Base-by-base conservation (phyloP, 129 eudicot species). In the Daucus carota region DNA sequence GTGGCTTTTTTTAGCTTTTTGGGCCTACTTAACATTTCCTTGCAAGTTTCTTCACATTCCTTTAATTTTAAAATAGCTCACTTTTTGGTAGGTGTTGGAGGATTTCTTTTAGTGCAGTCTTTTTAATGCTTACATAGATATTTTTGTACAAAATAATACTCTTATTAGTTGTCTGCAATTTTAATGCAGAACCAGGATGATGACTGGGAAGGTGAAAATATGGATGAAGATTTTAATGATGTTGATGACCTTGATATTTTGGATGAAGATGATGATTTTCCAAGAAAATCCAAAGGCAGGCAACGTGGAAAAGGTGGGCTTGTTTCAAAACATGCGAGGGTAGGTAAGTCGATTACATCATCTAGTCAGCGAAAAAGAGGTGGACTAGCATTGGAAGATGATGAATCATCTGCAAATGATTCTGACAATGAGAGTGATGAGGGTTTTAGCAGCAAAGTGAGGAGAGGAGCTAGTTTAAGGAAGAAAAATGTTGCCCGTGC, bases 141-240 rank as follows among this genome's bases (percentile, higher is more conserved):
- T 80, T 43, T 50, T 42, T 54, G 67, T 50, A 48, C 43, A 73
- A 71, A 44, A 34, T 24, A 24, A 14, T 20, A 75, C 8, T 22
- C 41, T 80, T 34, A 34, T 80, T 34, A 34, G 57, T 18, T 2
- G 45, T 71, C 48, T 69, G 75, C 32, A 32, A 29, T 59, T 48
- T 40, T 59, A 54, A 13, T 73, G 63, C 73, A 88, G 92, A 84
- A 75, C 67, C 86, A 84, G 83, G 93, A 91, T 83, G 90, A 91
- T 13, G 97, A 89, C 75, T 93, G 97, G 97, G 93, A 80, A 54
- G 96, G 82, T 48, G 97, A 83, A 59, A 90, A 87, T 75, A 80
- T 90, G 28, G 98, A 90, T 57, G 98, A 88, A 70, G 94, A 85
- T 59, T 85, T 84, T 80, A 88, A 81, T 63, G 86, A 78, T 78